Evolutionary conservation across 2,329 filamentous ascomycete genomes (phyloP).

Genomic region (Colletotrichum melonis): DNA sequence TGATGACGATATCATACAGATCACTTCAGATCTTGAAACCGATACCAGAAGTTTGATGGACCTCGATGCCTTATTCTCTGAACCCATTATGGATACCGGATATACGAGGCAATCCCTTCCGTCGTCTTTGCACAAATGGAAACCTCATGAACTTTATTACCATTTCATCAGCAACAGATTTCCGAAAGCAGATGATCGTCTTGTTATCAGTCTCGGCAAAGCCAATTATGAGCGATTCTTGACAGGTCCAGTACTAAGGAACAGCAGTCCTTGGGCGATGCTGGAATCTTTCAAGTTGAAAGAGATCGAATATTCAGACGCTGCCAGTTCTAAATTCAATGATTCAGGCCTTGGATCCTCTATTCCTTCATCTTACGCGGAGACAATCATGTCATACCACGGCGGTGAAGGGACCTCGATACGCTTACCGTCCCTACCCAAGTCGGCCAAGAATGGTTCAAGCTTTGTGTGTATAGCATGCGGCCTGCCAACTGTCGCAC

Average conservation of each 20-base stretch:
- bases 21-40: neutral
- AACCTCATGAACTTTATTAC: neutral
- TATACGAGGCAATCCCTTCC: neutral
- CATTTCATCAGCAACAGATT: neutral
- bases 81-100: neutral
- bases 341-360: neutral
- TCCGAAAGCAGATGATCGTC: accelerated
- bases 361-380: neutral
- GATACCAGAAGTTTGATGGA: neutral
- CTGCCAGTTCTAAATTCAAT: neutral
- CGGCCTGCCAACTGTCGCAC: neutral
- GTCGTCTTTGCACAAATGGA: neutral
- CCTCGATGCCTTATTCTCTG: neutral
- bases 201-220: neutral
- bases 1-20: neutral
- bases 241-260: neutral
- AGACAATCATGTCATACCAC: neutral
- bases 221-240: neutral
- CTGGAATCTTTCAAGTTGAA: no score
- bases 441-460: neutral
- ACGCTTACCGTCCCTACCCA: neutral
- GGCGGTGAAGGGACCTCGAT: neutral
- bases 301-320: neutral
- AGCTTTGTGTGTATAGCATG: neutral
- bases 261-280: no score